A percentile compares a stretch with the other conserved stretches of the same genome.
These are phyloP conservation scores for Rasamsonia emersonii DNA, from an alignment of 2,329 filamentous ascomycete genomes.

Conservation along the genomic window DNA sequence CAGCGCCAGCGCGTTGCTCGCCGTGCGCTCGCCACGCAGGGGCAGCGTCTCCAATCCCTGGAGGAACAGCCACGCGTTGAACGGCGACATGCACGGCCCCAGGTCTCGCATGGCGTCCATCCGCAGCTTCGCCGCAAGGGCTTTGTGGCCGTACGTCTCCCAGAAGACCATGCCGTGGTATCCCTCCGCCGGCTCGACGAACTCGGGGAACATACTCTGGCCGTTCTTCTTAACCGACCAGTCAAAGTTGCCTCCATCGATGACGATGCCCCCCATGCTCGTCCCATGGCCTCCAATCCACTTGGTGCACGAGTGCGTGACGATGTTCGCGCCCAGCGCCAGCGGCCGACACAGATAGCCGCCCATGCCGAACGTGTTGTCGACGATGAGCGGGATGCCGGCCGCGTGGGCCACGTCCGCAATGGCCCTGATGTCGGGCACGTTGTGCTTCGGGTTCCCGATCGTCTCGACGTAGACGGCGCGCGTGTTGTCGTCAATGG, in stretches of 20 bases:
- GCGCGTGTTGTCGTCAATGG: constrained; percentile 83
- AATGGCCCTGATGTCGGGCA: constrained; percentile 77
- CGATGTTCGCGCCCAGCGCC: constrained; percentile 77
- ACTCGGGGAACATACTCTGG: constrained; percentile 73
- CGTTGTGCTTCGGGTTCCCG: constrained; percentile 79
- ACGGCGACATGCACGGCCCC: constrained; percentile 69
- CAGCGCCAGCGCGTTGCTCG: constrained; percentile 65
- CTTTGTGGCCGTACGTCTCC: constrained; percentile 73
- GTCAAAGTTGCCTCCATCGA: constrained; percentile 80
- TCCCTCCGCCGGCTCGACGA: constrained; percentile 73
- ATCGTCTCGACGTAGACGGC: constrained; percentile 80
- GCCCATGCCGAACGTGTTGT: constrained; percentile 85
- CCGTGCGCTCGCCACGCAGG: constrained; percentile 72
- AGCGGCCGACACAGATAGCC: constrained; percentile 77
- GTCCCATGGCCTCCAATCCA: constrained; percentile 91
- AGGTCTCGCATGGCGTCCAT: constrained; percentile 80
- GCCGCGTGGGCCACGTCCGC: constrained; percentile 61
- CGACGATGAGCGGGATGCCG: constrained; percentile 53
- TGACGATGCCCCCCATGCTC: constrained; percentile 70
- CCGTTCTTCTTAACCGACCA: constrained; percentile 53
- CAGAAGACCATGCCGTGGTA: constrained; percentile 90
- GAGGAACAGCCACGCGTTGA: constrained; percentile 76
- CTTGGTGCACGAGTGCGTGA: constrained; percentile 82
- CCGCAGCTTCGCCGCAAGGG: constrained; percentile 70
- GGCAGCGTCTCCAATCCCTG: constrained; percentile 78